These are phyloP conservation scores for Tilletiopsis washingtonensis DNA, from an alignment of 1,284 basidiomycete genomes.

Conservation along the genomic window DNA sequence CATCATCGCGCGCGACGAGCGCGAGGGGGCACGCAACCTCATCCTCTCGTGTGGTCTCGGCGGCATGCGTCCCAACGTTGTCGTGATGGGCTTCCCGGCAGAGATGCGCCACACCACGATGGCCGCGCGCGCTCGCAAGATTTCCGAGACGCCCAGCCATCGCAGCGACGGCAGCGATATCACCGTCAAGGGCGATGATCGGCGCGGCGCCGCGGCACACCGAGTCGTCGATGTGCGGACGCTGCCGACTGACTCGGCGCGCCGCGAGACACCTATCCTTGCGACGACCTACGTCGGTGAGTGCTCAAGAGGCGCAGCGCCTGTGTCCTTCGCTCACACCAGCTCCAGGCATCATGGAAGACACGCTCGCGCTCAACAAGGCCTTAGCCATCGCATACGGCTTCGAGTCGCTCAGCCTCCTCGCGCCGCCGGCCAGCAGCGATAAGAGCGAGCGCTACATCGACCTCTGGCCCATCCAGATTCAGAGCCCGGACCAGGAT, in stretches of 20 bases:
- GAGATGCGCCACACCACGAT: too few relatives aligned
- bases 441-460: conserved; percentile 29
- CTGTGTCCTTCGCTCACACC: too few relatives aligned
- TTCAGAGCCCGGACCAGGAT: conserved; percentile 32
- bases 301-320: too few relatives aligned
- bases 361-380: conserved; percentile 45
- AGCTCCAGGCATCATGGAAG: conserved; percentile 47
- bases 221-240: conserved; percentile 19
- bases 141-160: background rate
- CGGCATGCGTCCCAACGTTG: conserved; percentile 46
- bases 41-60: conserved; percentile 43
- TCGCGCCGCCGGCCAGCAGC: conserved; percentile 10
- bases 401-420: conserved; percentile 37
- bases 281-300: conserved; percentile 40
- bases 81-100: conserved; percentile 43
- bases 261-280: conserved; percentile 40
- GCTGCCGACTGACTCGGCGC: conserved; percentile 36
- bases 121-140: background rate
- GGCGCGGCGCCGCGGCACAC: conserved; percentile 17
- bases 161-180: conserved; percentile 32
- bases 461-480: conserved; percentile 46
- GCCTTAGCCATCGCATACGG: conserved; percentile 43
- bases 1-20: conserved; percentile 42
- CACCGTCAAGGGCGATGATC: conserved; percentile 19
- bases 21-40: conserved; percentile 42